A percentile compares a stretch with the other conserved stretches of the same genome.
phyloP scores from a whole-genome alignment of 441 rosid species.

The Rhodomyrtus psidioides region DNA sequence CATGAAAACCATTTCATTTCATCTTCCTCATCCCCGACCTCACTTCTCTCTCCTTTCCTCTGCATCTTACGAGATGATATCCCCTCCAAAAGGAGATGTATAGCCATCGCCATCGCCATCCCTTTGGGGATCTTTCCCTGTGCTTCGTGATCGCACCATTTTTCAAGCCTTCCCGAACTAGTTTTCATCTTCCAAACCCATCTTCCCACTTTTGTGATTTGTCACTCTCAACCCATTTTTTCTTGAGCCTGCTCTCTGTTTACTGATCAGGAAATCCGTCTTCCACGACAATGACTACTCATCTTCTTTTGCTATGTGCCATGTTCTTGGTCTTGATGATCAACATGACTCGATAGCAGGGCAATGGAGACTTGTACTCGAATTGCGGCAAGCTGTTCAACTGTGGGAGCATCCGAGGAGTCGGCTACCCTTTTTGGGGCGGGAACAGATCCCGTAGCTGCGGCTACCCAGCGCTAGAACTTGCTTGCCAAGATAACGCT shows the following conservation, averaged over 20 bases:
- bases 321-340: not conserved
- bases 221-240: not conserved
- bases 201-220: not conserved
- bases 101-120: not conserved
- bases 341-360: not conserved
- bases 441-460: not conserved
- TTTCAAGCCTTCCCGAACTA: not conserved
- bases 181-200: not conserved
- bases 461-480: conserved; percentile 2
- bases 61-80: not conserved
- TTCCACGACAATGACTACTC: not conserved
- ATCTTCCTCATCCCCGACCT: no score
- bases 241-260: not conserved
- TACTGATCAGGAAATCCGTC: not conserved
- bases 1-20: no score
- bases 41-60: not conserved
- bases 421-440: conserved; percentile 18
- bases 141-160: not conserved
- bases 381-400: conserved; percentile 2
- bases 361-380: not conserved
- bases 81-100: not conserved
- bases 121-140: not conserved
- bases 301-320: not conserved
- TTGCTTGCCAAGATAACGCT: conserved; percentile 1
- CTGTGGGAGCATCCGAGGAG: not conserved